phyloP scores from a whole-genome alignment of 2,329 filamentous ascomycete genomes.

The Colletotrichum neosansevieriae region DNA sequence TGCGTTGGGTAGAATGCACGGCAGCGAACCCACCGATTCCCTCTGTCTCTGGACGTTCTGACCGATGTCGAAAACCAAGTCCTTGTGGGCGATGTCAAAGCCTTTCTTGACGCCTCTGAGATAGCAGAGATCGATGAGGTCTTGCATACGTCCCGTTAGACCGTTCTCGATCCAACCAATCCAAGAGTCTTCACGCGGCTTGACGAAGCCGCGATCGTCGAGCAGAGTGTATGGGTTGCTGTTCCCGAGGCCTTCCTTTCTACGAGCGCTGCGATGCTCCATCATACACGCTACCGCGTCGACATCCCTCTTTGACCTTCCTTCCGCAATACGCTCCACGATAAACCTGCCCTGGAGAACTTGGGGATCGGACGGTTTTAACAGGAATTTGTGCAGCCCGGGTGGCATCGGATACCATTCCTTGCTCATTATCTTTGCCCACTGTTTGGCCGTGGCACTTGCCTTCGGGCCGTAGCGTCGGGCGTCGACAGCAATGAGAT shows the following conservation, averaged over 20 bases:
- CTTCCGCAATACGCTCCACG: constrained; percentile 52
- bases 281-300: constrained; percentile 70
- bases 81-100: constrained; percentile 64
- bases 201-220: constrained; percentile 62
- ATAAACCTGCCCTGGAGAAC: constrained; percentile 64
- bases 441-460: constrained; percentile 52
- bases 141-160: constrained; percentile 71
- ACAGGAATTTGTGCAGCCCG: constrained; percentile 71
- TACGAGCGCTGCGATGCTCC: constrained; percentile 69
- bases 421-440: constrained; percentile 57
- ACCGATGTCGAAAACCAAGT: constrained; percentile 71
- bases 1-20: constrained; percentile 77
- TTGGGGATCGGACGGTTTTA: constrained; percentile 66
- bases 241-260: constrained; percentile 62
- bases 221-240: constrained; percentile 71
- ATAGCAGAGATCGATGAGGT: constrained; percentile 73
- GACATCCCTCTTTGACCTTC: constrained; percentile 47
- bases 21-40: constrained; percentile 67
- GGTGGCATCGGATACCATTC: constrained; percentile 63
- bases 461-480: constrained; percentile 47
- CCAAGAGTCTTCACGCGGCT: constrained; percentile 68
- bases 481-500: constrained; percentile 68
- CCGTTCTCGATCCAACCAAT: constrained; percentile 58
- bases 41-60: constrained; percentile 77
- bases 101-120: constrained; percentile 61